phyloP scores from a whole-genome alignment of 805 yeast species.

The Schizosaccharomyces japonicus region DNA sequence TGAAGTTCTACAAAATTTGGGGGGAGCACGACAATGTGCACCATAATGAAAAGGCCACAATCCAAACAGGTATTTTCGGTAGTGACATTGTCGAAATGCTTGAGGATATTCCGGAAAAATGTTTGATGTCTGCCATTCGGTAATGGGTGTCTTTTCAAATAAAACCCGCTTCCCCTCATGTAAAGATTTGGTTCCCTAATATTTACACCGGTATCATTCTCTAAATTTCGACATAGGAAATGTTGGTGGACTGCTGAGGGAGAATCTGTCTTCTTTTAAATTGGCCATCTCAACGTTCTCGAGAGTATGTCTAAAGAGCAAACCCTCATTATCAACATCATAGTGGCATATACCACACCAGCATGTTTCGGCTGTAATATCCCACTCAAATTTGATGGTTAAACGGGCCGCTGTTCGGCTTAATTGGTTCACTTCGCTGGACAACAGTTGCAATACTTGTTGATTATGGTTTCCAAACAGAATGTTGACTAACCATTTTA shows the following conservation, averaged over 20 bases:
- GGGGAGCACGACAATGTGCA: constrained; percentile 11
- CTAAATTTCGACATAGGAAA: no score
- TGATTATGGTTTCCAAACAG: not conserved
- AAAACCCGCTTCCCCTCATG: no score
- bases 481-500: not conserved
- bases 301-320: not conserved
- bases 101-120: constrained; percentile 11
- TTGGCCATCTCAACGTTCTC: not conserved
- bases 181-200: no score
- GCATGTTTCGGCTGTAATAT: not conserved
- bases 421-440: not conserved
- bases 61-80: constrained; percentile 12
- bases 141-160: not conserved
- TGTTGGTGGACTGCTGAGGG: no score
- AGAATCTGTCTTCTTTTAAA: no score
- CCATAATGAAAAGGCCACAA: constrained; percentile 6
- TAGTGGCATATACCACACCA: not conserved
- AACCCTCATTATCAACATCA: not conserved
- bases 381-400: not conserved
- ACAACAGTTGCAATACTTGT: not conserved
- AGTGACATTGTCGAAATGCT: constrained; percentile 13
- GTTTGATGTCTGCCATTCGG: not conserved
- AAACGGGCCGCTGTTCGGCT: not conserved
- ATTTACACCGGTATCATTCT: no score
- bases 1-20: constrained; percentile 59